These are phyloP conservation scores for Starmerella potacharoeniae DNA, from an alignment of 805 yeast genomes.

Conservation along the genomic window DNA sequence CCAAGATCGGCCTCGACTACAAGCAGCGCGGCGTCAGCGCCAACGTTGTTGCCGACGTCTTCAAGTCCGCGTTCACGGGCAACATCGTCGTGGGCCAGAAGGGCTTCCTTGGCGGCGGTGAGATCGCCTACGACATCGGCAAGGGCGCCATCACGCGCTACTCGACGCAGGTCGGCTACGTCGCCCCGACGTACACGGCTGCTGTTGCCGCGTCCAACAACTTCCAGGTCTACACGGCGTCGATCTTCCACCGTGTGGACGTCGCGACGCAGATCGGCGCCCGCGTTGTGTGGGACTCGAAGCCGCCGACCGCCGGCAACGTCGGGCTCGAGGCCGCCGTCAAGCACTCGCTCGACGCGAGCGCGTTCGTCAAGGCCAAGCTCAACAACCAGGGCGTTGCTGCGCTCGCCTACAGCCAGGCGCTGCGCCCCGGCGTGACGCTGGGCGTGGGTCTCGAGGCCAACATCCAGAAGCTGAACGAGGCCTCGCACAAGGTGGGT, in stretches of 20 bases:
- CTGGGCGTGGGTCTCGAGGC: conserved; percentile 94
- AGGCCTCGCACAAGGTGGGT: conserved; percentile 97
- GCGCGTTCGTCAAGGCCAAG: conserved; percentile 92
- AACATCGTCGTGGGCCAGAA: conserved; percentile 92
- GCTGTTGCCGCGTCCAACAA: conserved; percentile 78
- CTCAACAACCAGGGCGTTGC: conserved; percentile 92
- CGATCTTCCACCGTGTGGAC: conserved; percentile 92
- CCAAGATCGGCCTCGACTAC: conserved; percentile 82
- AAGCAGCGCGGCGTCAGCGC: conserved; percentile 88
- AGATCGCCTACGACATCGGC: conserved; percentile 90
- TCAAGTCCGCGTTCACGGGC: conserved; percentile 95
- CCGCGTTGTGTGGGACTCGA: conserved; percentile 89
- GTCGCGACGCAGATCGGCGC: conserved; percentile 94
- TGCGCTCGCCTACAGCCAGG: conserved; percentile 88
- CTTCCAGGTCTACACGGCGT: conserved; percentile 56
- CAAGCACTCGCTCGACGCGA: conserved; percentile 77
- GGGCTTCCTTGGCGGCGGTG: conserved; percentile 94
- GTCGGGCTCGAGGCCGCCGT: conserved; percentile 94
- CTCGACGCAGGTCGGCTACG: conserved; percentile 88
- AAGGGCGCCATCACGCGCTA: conserved; percentile 87
- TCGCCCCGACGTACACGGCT: conserved; percentile 74
- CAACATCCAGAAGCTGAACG: conserved; percentile 89
- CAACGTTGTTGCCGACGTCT: conserved; percentile 85
- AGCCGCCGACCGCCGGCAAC: conserved; percentile 55
- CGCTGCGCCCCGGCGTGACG: conserved; percentile 89